These are phyloP conservation scores for Scortechinia acanthostroma DNA, from an alignment of 2,329 filamentous ascomycete genomes.

Conservation along the genomic window DNA sequence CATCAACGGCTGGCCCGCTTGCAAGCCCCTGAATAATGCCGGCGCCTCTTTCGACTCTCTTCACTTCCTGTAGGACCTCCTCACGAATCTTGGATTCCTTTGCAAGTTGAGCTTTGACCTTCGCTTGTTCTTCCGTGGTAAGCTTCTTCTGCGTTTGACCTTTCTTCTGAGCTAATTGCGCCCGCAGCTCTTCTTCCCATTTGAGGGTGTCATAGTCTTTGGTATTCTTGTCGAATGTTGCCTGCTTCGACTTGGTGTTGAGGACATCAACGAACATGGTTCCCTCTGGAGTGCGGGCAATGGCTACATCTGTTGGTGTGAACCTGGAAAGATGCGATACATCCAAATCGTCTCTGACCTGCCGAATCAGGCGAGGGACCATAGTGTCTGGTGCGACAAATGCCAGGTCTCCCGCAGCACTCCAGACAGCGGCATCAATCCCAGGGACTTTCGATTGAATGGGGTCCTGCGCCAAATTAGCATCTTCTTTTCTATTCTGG, in stretches of 20 bases:
- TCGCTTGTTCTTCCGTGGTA: slow-evolving; percentile 78
- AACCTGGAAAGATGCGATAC: slow-evolving; percentile 62
- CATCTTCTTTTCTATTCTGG: not conserved
- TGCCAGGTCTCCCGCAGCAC: slow-evolving; percentile 80
- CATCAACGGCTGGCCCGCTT: slow-evolving; percentile 80
- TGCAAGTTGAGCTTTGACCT: slow-evolving; percentile 81
- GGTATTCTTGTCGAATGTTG: slow-evolving; percentile 74
- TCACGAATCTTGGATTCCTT: slow-evolving; percentile 78
- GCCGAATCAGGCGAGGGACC: slow-evolving; percentile 67
- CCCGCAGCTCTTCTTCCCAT: slow-evolving; percentile 89
- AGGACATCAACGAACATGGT: slow-evolving; percentile 86
- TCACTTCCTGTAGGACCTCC: slow-evolving; percentile 63
- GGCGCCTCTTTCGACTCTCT: slow-evolving; percentile 72
- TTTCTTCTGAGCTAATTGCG: slow-evolving; percentile 86
- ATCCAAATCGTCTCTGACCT: slow-evolving; percentile 70
- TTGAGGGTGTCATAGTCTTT: slow-evolving; percentile 95
- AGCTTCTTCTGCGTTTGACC: slow-evolving; percentile 78
- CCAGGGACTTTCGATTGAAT: slow-evolving; percentile 16
- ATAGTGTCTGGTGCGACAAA: slow-evolving; percentile 85
- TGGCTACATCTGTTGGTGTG: slow-evolving; percentile 82
- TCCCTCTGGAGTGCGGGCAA: slow-evolving; percentile 84
- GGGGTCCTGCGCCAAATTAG: not conserved
- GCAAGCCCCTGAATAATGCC: slow-evolving; percentile 79
- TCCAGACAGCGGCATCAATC: slow-evolving; percentile 68
- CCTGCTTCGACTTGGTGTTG: slow-evolving; percentile 68